Conservation (phyloP, 2,329 filamentous ascomycete genomes). For the Paraphaeosphaeria minitans region DNA sequence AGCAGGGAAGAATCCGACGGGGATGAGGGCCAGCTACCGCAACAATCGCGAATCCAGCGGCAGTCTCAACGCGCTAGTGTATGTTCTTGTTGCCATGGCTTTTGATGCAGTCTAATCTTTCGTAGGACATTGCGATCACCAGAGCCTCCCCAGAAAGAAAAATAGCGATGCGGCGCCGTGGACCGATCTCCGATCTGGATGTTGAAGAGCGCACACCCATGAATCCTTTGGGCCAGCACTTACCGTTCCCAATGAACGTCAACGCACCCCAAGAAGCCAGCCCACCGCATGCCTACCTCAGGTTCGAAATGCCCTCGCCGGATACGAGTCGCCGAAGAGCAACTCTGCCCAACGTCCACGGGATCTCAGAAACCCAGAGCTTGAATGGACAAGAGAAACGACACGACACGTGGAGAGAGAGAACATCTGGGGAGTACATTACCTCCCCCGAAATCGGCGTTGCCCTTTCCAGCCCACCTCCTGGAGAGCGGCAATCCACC, state of each 20-base stretch:
- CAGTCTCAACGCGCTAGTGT: conserved; percentile 45
- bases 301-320: conserved; percentile 33
- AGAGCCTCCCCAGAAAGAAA: conserved; percentile 29
- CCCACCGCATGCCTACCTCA: conserved; percentile 43
- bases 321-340: conserved; percentile 38
- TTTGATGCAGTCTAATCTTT: conserved; percentile 2
- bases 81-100: conserved; percentile 17
- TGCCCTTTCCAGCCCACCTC: conserved; percentile 39
- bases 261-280: conserved; percentile 44
- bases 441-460: conserved; percentile 43
- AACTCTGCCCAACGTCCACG: conserved; percentile 41
- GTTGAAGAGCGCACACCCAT: conserved; percentile 39
- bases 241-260: conserved; percentile 50
- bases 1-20: conserved; percentile 33
- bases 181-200: conserved; percentile 44
- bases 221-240: conserved; percentile 42
- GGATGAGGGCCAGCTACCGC: conserved; percentile 22
- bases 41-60: conserved; percentile 9
- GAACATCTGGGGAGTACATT: conserved; percentile 27
- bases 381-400: conserved; percentile 32
- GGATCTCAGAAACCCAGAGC: conserved; percentile 33
- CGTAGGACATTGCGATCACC: conserved; percentile 40
- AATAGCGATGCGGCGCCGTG: conserved; percentile 23
- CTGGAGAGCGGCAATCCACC: conserved; percentile 17
- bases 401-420: conserved; percentile 37